Conservation (phyloP, 1,284 basidiomycete species). For the Cutaneotrichosporon arboriforme region DNA sequence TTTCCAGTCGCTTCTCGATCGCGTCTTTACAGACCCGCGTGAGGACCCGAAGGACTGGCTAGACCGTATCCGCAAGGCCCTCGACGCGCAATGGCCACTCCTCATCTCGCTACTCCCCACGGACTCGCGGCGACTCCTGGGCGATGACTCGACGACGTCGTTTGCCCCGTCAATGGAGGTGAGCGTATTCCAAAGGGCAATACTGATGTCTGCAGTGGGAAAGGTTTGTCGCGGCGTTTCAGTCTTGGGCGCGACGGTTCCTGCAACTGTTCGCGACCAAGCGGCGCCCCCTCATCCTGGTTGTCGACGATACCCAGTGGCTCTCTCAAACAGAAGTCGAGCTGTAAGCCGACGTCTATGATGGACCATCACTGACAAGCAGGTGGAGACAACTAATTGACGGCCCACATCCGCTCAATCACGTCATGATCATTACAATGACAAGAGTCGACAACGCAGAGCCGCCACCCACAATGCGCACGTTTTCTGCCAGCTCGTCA, state of each 20-base stretch:
- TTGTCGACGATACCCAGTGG: constrained; percentile 45
- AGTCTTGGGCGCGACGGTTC: constrained; percentile 28
- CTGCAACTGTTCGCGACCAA: constrained; percentile 38
- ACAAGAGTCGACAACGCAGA: not conserved
- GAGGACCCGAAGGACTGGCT: constrained; percentile 34
- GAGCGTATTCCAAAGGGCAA: not conserved
- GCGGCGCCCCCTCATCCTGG: constrained; percentile 32
- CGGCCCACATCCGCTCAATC: constrained; percentile 16
- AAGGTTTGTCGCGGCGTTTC: constrained; percentile 27
- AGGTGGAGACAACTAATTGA: constrained; percentile 24
- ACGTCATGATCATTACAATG: constrained; percentile 30
- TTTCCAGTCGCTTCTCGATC: constrained; percentile 36
- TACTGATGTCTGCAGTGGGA: constrained; percentile 19
- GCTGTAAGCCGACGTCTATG: constrained; percentile 16
- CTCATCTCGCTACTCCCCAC: constrained; percentile 32
- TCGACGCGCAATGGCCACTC: constrained; percentile 27
- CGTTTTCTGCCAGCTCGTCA: constrained; percentile 9
- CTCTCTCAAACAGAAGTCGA: constrained; percentile 28
- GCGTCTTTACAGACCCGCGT: constrained; percentile 35
- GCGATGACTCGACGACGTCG: constrained; percentile 3
- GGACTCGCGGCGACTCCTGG: constrained; percentile 27
- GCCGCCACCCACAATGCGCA: not conserved
- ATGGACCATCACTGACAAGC: not conserved
- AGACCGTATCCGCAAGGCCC: constrained; percentile 22
- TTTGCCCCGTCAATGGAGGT: constrained; percentile 16